A percentile compares a stretch with the other conserved stretches of the same genome.
Conservation (phyloP, 2,329 filamentous ascomycete genomes). For the Eutypa lata region DNA sequence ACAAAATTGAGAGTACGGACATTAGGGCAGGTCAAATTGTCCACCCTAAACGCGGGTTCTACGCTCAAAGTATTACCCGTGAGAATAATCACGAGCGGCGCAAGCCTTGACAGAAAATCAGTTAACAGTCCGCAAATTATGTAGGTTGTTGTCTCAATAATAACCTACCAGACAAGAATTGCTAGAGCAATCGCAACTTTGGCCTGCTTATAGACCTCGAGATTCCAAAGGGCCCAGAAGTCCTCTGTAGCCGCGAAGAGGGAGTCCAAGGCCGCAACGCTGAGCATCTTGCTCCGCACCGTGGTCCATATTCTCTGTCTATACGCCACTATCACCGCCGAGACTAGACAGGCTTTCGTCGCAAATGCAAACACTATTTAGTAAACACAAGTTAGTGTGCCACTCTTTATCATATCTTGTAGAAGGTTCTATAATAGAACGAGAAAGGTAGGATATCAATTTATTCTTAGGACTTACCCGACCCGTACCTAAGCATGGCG, state of each 20-base stretch:
- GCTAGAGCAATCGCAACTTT: constrained; percentile 32
- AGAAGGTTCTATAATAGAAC: too few species aligned
- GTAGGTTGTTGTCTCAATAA: too few species aligned
- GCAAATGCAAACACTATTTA: constrained; percentile 36
- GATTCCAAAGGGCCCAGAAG: constrained; percentile 25
- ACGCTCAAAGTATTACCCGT: constrained; percentile 36
- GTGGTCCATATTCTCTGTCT: constrained; percentile 31
- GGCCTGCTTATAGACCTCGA: constrained; percentile 28
- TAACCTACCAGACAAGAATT: constrained; percentile 29
- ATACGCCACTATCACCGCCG: constrained; percentile 31
- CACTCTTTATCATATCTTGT: too few species aligned
- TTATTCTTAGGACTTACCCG: too few species aligned
- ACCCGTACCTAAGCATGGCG: constrained; percentile 36
- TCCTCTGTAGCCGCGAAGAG: constrained; percentile 32
- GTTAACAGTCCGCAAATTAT: neutral
- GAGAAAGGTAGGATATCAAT: too few species aligned
- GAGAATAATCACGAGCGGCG: constrained; percentile 36
- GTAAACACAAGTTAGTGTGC: too few species aligned
- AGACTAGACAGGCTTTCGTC: constrained; percentile 35
- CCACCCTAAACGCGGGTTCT: constrained; percentile 11
- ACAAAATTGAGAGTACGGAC: constrained; percentile 32
- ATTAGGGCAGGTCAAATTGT: constrained; percentile 26
- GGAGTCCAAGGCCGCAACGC: constrained; percentile 28
- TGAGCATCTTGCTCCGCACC: constrained; percentile 26
- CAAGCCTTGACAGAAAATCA: constrained; percentile 20